Conservation (phyloP, 1,284 basidiomycete genomes). For the Retiboletus flavoniger region DNA sequence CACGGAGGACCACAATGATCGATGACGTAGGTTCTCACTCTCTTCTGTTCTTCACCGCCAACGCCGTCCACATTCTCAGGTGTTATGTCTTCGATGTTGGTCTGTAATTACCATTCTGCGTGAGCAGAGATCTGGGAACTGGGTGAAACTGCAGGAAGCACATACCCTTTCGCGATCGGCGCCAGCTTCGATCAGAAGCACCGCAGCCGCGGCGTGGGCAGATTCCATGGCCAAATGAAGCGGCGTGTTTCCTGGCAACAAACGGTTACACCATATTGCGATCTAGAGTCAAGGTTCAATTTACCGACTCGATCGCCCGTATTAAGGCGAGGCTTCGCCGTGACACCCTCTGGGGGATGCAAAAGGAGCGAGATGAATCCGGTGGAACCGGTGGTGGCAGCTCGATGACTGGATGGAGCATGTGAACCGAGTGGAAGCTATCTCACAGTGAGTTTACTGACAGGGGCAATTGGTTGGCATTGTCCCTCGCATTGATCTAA, state of each 20-base stretch:
- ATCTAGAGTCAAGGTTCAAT: constrained; percentile 19
- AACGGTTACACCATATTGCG: background rate
- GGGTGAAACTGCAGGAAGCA: background rate
- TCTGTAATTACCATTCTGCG: constrained; percentile 42
- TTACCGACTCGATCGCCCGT: constrained; percentile 81
- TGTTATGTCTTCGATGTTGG: constrained; percentile 78
- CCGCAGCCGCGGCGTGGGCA: constrained; percentile 86
- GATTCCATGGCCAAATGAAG: constrained; percentile 96
- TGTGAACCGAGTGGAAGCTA: constrained; percentile 4
- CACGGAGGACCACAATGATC: constrained; percentile 57
- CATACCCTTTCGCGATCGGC: constrained; percentile 85
- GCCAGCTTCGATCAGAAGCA: constrained; percentile 87
- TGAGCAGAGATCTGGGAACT: constrained; percentile 12
- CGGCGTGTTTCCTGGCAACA: constrained; percentile 80
- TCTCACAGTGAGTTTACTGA: constrained; percentile 38
- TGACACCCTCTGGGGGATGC: constrained; percentile 67
- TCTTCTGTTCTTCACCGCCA: constrained; percentile 70
- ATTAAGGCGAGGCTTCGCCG: constrained; percentile 78
- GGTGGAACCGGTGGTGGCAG: constrained; percentile 89
- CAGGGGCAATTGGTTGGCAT: constrained; percentile 88
- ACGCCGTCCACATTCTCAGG: constrained; percentile 87
- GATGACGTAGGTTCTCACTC: constrained; percentile 72
- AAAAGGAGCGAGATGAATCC: constrained; percentile 83
- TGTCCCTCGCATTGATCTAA: constrained; percentile 90
- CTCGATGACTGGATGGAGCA: constrained; percentile 66